Evolutionary conservation across 1,284 basidiomycete genomes (phyloP).

Genomic region (Vanrija pseudolonga): DNA sequence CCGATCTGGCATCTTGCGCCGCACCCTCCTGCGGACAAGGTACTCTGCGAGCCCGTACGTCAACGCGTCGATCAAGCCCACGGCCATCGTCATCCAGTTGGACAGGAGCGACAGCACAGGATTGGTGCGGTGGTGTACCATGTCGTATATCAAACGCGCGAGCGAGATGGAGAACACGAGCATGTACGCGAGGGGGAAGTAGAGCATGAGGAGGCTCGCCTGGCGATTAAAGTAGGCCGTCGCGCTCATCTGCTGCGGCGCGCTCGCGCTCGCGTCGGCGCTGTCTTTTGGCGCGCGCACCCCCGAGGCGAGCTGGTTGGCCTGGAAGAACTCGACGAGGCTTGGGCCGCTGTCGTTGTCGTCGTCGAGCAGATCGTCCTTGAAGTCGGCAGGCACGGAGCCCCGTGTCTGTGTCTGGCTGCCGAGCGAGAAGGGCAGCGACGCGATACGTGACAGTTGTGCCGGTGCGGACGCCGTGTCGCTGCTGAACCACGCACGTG

Average conservation of each 20-base stretch:
- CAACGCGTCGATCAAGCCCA: slow-evolving; percentile 39
- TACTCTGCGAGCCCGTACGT: slow-evolving; percentile 45
- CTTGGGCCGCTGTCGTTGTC: too few relatives aligned
- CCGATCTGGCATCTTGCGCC: slow-evolving; percentile 52
- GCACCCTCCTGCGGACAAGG: slow-evolving; percentile 35
- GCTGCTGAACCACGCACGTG: too few relatives aligned
- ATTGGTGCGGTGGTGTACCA: slow-evolving; percentile 26
- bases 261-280: not conserved
- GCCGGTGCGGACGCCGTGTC: too few relatives aligned
- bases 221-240: slow-evolving; percentile 46
- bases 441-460: too few relatives aligned
- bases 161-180: slow-evolving; percentile 41
- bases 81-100: slow-evolving; percentile 37
- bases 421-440: too few relatives aligned
- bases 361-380: too few relatives aligned
- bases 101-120: slow-evolving; percentile 30
- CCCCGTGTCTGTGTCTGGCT: too few relatives aligned
- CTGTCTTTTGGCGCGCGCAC: not conserved
- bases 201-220: slow-evolving; percentile 46
- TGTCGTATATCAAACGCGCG: slow-evolving; percentile 39
- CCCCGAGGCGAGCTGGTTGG: too few relatives aligned
- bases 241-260: slow-evolving; percentile 26
- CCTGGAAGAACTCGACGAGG: too few relatives aligned
- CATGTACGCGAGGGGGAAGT: slow-evolving; percentile 47
- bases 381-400: too few relatives aligned